These are phyloP conservation scores for Citrullus mucosospermus DNA, from an alignment of 306 rosid genomes.

Conservation along the genomic window DNA sequence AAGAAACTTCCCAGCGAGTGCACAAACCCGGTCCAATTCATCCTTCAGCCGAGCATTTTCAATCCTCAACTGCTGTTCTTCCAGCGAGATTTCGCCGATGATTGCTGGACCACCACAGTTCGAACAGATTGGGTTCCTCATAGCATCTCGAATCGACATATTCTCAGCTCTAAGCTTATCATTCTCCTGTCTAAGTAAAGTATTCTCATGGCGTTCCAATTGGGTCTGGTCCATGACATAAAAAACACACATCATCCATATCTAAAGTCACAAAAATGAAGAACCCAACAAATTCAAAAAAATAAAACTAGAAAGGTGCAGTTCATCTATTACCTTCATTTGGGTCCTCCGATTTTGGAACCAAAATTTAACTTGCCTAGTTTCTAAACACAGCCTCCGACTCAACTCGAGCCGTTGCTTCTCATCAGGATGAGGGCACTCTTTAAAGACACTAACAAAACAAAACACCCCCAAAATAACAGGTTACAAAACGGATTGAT, in stretches of 20 bases:
- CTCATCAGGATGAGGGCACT: slow-evolving; percentile 99
- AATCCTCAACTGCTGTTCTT: slow-evolving; percentile 83
- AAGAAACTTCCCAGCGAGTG: slow-evolving; percentile 70
- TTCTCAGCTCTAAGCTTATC: slow-evolving; percentile 88
- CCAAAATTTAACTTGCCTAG: slow-evolving; percentile 96
- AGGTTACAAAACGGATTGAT: background rate
- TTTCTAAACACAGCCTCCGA: slow-evolving; percentile 65
- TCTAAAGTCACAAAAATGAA: background rate
- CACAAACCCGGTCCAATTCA: slow-evolving; percentile 81
- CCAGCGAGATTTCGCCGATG: slow-evolving; percentile 66
- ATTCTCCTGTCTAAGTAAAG: slow-evolving; percentile 81
- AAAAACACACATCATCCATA: background rate
- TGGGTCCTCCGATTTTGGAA: slow-evolving; percentile 98
- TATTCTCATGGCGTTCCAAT: slow-evolving; percentile 87
- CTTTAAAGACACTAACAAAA: slow-evolving; percentile 63
- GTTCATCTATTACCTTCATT: slow-evolving; percentile 55
- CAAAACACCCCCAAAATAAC: background rate
- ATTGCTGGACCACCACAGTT: slow-evolving; percentile 90
- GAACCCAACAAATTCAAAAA: background rate
- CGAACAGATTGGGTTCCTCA: slow-evolving; percentile 87
- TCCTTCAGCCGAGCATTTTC: slow-evolving; percentile 86
- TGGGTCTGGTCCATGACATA: slow-evolving; percentile 47
- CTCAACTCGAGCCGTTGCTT: slow-evolving; percentile 89
- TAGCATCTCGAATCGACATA: slow-evolving; percentile 87
- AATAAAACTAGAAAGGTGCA: background rate